Percentiles rank a stretch among this genome's conserved stretches.
These are phyloP conservation scores for Geranomyces michiganensis DNA, from an alignment of 192 early-diverging fungal genomes.

Conservation along the genomic window DNA sequence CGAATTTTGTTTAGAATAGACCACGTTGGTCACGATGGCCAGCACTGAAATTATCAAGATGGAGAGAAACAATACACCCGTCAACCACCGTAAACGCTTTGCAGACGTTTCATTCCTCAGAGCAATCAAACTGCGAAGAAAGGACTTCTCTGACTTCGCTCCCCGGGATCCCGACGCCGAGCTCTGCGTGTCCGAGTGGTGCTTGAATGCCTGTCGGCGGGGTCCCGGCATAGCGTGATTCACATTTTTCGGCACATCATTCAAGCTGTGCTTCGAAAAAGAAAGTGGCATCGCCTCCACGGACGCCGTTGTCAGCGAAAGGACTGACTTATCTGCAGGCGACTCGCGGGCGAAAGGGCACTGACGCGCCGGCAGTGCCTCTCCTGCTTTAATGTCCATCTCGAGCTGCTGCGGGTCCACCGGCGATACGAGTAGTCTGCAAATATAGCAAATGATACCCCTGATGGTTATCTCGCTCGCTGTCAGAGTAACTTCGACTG, in stretches of 20 bases:
- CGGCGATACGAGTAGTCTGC: no score
- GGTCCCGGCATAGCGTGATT: background rate
- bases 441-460: no score
- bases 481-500: no score
- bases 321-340: background rate
- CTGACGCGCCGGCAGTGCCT: no score
- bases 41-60: constrained; percentile 28
- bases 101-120: constrained; percentile 33
- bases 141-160: background rate
- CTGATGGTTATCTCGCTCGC: no score
- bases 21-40: constrained; percentile 30
- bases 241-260: background rate
- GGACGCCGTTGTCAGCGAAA: background rate
- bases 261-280: constrained; percentile 8
- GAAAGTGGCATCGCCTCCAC: constrained; percentile 13
- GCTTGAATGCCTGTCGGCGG: no score
- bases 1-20: constrained; percentile 14
- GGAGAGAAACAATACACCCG: constrained; percentile 28
- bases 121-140: constrained; percentile 35
- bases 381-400: no score
- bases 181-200: no score
- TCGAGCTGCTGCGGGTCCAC: no score
- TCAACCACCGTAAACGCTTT: constrained; percentile 33
- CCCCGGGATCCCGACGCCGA: no score
- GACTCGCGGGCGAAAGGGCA: no score